These are phyloP conservation scores for Hymenoscyphus scutula DNA, from an alignment of 2,329 filamentous ascomycete species.

Conservation along the genomic window DNA sequence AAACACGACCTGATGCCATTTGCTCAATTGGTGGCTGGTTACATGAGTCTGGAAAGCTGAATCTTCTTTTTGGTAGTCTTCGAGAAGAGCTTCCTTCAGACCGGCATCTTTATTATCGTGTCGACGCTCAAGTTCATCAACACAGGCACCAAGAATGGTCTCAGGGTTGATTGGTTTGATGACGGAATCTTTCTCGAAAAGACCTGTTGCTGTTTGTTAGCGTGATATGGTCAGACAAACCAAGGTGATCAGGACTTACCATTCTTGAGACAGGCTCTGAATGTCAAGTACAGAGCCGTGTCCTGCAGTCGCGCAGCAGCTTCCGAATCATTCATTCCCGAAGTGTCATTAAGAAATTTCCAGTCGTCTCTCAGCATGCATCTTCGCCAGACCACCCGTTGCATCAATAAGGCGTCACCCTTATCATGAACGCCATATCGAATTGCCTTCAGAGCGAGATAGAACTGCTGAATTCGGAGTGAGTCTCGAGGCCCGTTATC, in stretches of 20 bases:
- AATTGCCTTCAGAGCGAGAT: conserved; percentile 45
- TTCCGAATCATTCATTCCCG: conserved; percentile 68
- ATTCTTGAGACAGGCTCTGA: conserved; percentile 61
- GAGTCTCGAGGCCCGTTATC: conserved; percentile 42
- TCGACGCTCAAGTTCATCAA: conserved; percentile 59
- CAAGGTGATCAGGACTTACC: conserved; percentile 49
- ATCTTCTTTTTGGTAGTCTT: conserved; percentile 73
- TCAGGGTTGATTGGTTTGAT: conserved; percentile 50
- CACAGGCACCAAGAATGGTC: conserved; percentile 58
- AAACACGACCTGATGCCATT: conserved; percentile 58
- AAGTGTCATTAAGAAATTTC: conserved; percentile 74
- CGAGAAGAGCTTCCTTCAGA: conserved; percentile 63
- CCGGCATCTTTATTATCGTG: conserved; percentile 60
- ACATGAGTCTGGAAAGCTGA: conserved; percentile 61
- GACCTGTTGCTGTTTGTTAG: conserved; percentile 38
- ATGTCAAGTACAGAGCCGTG: conserved; percentile 68
- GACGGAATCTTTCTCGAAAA: conserved; percentile 41
- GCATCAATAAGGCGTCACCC: conserved; percentile 54
- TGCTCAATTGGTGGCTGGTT: conserved; percentile 64
- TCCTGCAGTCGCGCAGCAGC: conserved; percentile 59
- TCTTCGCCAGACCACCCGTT: conserved; percentile 80
- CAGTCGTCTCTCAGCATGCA: conserved; percentile 84
- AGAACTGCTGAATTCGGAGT: conserved; percentile 64
- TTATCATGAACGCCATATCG: conserved; percentile 51
- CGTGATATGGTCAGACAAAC: conserved; percentile 12